Base-by-base conservation (phyloP, 768 basidiomycete genomes). In the Paxillus involutus region DNA sequence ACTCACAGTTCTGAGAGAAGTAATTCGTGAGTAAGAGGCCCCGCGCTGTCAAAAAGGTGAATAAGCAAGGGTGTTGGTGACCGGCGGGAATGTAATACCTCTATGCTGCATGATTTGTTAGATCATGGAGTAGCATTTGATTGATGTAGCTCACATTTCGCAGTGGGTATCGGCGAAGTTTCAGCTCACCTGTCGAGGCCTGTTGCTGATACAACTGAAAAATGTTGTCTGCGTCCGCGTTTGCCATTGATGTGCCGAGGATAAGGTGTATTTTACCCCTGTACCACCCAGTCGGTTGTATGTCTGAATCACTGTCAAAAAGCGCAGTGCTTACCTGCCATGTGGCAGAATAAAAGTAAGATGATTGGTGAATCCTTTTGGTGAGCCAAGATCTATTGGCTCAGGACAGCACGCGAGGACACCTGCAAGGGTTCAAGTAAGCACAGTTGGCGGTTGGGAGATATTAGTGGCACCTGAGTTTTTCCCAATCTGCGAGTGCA, bases 1-100 rank as follows among this genome's bases (percentile, higher is more conserved):
- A 70, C 84, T 64, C 64, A 89, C 90, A 82, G 53, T 92, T 92
- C 59, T 92, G 90, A 13, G 90, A 91, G 61, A 92, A 92, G 62
- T 92, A 92, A 62, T 89, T 87, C 5, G 90, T 86, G 46, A 92
- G 71, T 4, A 91, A 69, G 4, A 77, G 66, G 7, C 90, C 90
- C 40, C 88, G 82, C 60, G 82, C 89, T 91, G 52, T 19, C 21
- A 52, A 56, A 53, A 49, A 51, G 9, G 39, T 42, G 29, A 37
- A 36, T 63, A 17, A 59, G 55, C 36, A 36, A 29, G 5, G 24
- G 37, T 46, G 40, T 58, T 36, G 9, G 40, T n/a, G 40, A 44
- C 16, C 26, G 29, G 24, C 26, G 44, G 41, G 40, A 17, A 6
- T 0, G 29, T 46, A 61, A 50, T 72, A 89, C 88, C 82, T 78